A percentile compares a stretch with the other conserved stretches of the same genome.
Conservation (phyloP, 345 rosid species). For the Eutrema yunnanense region DNA sequence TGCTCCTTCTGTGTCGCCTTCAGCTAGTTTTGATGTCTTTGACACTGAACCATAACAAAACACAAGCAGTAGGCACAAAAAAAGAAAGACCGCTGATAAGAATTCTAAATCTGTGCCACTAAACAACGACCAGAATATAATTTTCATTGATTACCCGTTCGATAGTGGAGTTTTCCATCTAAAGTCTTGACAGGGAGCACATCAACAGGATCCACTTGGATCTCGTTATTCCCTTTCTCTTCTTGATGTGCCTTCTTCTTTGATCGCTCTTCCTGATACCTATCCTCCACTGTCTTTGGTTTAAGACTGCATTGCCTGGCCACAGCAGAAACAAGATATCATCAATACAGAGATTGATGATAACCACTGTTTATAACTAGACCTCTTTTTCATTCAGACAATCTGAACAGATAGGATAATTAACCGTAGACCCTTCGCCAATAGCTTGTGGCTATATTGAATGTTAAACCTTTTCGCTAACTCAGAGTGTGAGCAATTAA, state of each 20-base stretch:
- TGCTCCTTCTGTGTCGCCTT: slow-evolving; percentile 21
- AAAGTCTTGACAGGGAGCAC: slow-evolving; percentile 79
- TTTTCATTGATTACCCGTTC: slow-evolving; percentile 34
- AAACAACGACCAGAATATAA: background rate
- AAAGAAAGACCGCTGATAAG: background rate
- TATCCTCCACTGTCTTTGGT: slow-evolving; percentile 65
- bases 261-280: slow-evolving; percentile 62
- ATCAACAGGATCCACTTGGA: slow-evolving; percentile 62
- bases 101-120: background rate
- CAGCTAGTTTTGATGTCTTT: slow-evolving; percentile 19
- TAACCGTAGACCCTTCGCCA: background rate
- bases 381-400: background rate
- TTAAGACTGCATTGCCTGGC: slow-evolving; percentile 44
- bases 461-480: background rate
- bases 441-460: background rate
- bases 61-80: slow-evolving; percentile 1
- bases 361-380: background rate
- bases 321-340: background rate
- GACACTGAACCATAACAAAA: slow-evolving; percentile 32
- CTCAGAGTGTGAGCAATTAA: background rate
- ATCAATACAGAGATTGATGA: background rate
- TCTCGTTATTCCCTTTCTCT: slow-evolving; percentile 34
- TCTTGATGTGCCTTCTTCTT: slow-evolving; percentile 39
- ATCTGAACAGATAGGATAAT: background rate
- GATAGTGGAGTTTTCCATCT: slow-evolving; percentile 68